These are phyloP conservation scores for Fusarium veterinarium DNA, from an alignment of 2,329 filamentous ascomycete species.

Conservation along the genomic window DNA sequence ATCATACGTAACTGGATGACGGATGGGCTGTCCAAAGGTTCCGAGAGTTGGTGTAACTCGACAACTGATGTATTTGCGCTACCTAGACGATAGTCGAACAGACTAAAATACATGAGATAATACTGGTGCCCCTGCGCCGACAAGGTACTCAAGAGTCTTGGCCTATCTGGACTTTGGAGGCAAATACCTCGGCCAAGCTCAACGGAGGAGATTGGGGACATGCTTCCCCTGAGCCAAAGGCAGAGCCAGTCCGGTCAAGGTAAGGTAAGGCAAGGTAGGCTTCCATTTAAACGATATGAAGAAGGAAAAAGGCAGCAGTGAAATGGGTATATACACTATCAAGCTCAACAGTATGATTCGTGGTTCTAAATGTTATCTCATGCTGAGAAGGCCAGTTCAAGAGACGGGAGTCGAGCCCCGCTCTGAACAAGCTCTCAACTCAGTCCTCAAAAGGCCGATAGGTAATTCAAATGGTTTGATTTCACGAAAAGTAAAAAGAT, in stretches of 20 bases:
- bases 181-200: background rate
- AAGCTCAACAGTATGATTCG: background rate
- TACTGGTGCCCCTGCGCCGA: too few relatives aligned
- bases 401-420: background rate
- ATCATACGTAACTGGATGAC: constrained; percentile 19
- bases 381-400: background rate
- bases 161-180: background rate
- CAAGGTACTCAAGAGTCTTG: background rate
- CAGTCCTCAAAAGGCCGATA: background rate
- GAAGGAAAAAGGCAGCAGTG: background rate
- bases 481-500: background rate
- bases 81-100: background rate
- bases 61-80: constrained; percentile 8
- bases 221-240: constrained; percentile 20
- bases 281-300: background rate
- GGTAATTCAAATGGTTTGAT: background rate
- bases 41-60: constrained; percentile 5
- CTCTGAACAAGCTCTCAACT: background rate
- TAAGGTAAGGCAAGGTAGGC: background rate
- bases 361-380: background rate
- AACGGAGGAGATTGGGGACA: constrained; percentile 20
- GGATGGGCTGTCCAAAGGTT: constrained; percentile 7
- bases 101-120: background rate
- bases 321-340: background rate
- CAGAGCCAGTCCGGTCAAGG: background rate